phyloP scores from a whole-genome alignment of 139 green algal species.

The Volvox reticuliferus region DNA sequence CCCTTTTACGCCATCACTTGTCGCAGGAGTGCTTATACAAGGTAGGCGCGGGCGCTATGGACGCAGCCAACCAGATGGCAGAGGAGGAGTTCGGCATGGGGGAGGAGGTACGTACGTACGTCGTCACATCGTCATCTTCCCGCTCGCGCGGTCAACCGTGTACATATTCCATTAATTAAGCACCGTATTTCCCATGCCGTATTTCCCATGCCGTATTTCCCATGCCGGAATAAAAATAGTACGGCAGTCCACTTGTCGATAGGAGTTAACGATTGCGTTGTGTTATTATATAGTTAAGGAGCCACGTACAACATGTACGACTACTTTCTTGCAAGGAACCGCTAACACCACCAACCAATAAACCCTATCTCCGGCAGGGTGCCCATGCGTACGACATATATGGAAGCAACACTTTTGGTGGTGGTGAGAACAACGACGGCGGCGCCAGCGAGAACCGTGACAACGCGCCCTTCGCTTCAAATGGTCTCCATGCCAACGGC shows the following conservation, averaged over 20 bases:
- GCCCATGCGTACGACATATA: background rate
- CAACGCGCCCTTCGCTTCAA: background rate
- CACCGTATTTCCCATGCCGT: too few relatives aligned
- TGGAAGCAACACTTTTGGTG: background rate
- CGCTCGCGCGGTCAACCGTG: too few relatives aligned
- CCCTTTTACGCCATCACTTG: too few relatives aligned
- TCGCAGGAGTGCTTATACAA: slow-evolving; percentile 60
- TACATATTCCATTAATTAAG: too few relatives aligned
- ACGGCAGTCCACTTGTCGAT: too few relatives aligned
- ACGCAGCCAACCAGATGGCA: background rate
- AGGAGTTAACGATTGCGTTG: too few relatives aligned
- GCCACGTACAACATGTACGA: too few relatives aligned
- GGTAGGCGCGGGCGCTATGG: background rate
- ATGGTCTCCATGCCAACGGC: background rate
- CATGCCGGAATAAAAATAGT: too few relatives aligned
- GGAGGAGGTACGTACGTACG: background rate
- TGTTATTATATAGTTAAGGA: too few relatives aligned
- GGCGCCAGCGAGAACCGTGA: background rate
- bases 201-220: too few relatives aligned
- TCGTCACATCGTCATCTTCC: background rate
- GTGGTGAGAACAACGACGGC: background rate
- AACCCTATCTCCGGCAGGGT: background rate
- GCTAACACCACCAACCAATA: too few relatives aligned
- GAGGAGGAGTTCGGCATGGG: background rate
- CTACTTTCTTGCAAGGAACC: too few relatives aligned